Conservation (phyloP, 2,329 filamentous ascomycete genomes). For the Botrytis elliptica region DNA sequence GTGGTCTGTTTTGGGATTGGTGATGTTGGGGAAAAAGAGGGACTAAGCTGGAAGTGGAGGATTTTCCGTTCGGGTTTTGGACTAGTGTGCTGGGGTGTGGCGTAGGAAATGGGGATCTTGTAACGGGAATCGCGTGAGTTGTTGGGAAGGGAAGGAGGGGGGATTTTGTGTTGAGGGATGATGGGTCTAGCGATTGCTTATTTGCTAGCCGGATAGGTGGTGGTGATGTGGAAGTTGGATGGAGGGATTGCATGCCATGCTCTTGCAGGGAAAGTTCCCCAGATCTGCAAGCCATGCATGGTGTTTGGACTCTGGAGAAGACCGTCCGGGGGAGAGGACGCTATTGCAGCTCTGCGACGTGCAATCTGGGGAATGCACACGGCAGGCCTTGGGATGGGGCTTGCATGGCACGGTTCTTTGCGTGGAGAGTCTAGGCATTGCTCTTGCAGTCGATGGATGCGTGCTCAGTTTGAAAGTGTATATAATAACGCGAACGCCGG, state of each 20-base stretch:
- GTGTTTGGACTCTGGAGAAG: background rate
- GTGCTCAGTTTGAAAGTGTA: background rate
- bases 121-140: background rate
- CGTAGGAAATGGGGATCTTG: background rate
- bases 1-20: background rate
- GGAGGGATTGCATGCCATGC: background rate
- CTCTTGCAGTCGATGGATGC: background rate
- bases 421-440: background rate
- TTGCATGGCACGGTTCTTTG: background rate
- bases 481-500: background rate
- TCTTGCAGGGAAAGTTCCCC: background rate
- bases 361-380: background rate
- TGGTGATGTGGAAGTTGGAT: background rate
- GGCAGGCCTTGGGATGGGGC: background rate
- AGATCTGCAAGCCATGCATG: background rate
- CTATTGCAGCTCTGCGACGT: background rate
- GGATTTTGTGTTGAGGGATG: background rate
- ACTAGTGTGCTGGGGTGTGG: background rate
- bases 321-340: background rate
- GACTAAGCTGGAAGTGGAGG: background rate
- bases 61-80: background rate
- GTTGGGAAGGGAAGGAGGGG: background rate
- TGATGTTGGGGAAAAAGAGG: background rate
- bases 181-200: background rate
- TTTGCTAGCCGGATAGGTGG: background rate